phyloP scores from a whole-genome alignment of 2,329 filamentous ascomycete genomes.

The Penicillium psychrosexuale region DNA sequence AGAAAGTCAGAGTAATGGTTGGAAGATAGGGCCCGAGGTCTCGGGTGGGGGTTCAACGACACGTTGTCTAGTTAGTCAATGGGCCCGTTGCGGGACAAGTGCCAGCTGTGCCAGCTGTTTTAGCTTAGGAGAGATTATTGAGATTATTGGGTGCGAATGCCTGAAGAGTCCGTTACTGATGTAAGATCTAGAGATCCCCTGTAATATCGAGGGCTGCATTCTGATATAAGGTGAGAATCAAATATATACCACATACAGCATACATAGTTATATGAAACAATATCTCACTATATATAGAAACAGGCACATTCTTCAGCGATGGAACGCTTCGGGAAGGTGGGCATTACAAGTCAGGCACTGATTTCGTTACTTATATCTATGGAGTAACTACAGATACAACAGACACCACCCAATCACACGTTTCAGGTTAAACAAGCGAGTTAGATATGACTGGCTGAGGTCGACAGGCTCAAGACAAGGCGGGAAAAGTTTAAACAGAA shows the following conservation, averaged over 20 bases:
- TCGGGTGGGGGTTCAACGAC: constrained; percentile 13
- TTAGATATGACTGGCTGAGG: not conserved
- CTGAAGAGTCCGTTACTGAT: not conserved
- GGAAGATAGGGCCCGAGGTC: not conserved
- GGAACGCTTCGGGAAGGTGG: constrained; percentile 4
- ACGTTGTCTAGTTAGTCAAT: constrained; percentile 14
- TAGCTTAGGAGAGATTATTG: not conserved
- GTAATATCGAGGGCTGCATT: not conserved
- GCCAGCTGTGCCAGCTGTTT: not conserved
- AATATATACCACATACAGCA: not conserved
- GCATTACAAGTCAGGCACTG: constrained; percentile 2
- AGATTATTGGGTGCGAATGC: constrained; percentile 3
- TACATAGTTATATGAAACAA: not conserved
- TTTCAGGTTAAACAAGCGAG: not conserved
- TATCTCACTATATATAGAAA: constrained; percentile 2
- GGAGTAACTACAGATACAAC: not conserved
- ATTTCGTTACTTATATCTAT: not conserved
- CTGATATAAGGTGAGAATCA: not conserved
- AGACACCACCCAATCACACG: not conserved
- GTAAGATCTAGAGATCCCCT: not conserved
- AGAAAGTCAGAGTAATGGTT: not conserved
- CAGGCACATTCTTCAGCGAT: not conserved
- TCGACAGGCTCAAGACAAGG: not conserved
- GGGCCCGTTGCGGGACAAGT: constrained; percentile 15
- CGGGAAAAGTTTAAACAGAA: not conserved